Conservation (phyloP, 2,329 filamentous ascomycete genomes). For the Phyllosticta citriasiana region DNA sequence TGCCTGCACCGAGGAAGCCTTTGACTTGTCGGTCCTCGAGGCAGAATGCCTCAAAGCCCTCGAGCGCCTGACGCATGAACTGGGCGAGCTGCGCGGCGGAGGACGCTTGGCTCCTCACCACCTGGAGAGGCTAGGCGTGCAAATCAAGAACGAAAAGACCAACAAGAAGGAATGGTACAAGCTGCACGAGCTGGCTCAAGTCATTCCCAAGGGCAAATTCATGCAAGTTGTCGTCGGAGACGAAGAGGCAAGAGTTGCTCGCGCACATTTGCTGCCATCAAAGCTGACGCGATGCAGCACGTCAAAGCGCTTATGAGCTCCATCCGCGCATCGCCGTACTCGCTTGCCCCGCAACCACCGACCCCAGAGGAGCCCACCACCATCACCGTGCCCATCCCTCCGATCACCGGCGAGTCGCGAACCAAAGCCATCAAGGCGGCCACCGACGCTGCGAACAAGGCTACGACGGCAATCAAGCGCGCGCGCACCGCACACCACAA, state of each 20-base stretch:
- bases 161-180: constrained; percentile 34
- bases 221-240: constrained; percentile 56
- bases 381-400: constrained; percentile 45
- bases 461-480: constrained; percentile 31
- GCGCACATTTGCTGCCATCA: constrained; percentile 1
- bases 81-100: constrained; percentile 52
- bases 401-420: constrained; percentile 47
- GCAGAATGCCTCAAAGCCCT: constrained; percentile 45
- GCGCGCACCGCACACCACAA: constrained; percentile 40
- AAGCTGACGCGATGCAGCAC: constrained; percentile 29
- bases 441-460: constrained; percentile 33
- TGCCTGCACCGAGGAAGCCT: constrained; percentile 41
- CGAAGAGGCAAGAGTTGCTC: constrained; percentile 42
- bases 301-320: constrained; percentile 44
- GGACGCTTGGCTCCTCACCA: constrained; percentile 53
- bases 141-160: constrained; percentile 28
- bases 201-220: constrained; percentile 53
- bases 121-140: constrained; percentile 52
- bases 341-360: constrained; percentile 40
- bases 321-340: constrained; percentile 43
- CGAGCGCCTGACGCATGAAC: constrained; percentile 48
- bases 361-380: constrained; percentile 41
- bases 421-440: constrained; percentile 30
- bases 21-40: constrained; percentile 51
- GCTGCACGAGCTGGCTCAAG: constrained; percentile 55